A percentile compares a stretch with the other conserved stretches of the same genome.
Evolutionary conservation across 2,329 filamentous ascomycete genomes (phyloP).

Genomic region (Ophiostoma australiae): DNA sequence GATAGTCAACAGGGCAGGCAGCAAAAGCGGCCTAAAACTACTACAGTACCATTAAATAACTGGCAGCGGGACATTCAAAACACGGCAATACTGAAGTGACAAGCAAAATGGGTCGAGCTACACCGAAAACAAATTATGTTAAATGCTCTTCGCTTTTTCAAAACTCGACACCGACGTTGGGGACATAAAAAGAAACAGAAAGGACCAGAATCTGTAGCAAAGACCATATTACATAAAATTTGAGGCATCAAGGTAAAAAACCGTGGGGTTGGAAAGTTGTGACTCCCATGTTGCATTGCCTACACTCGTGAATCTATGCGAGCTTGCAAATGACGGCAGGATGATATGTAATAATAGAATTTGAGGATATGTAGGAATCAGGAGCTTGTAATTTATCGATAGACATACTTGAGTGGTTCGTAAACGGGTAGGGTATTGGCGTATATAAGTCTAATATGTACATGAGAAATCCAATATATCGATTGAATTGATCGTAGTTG

Average conservation of each 20-base stretch:
- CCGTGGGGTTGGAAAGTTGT: too few species aligned
- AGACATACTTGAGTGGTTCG: neutral
- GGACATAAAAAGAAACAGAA: neutral
- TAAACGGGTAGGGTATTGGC: neutral
- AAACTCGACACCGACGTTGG: neutral
- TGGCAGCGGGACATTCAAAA: too few species aligned
- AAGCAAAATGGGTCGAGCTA: neutral
- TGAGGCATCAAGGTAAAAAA: too few species aligned
- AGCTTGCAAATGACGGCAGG: neutral
- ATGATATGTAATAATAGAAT: neutral
- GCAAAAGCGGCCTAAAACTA: neutral
- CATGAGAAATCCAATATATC: neutral
- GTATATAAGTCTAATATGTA: neutral
- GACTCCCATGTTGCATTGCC: neutral
- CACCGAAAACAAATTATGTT: neutral
- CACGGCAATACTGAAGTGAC: neutral
- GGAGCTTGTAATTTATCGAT: neutral
- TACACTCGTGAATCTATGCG: neutral
- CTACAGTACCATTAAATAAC: too few species aligned
- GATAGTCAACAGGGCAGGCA: neutral
- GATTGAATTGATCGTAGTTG: neutral
- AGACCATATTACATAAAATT: too few species aligned
- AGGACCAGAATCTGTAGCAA: too few species aligned
- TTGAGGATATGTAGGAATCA: neutral
- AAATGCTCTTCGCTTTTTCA: neutral